These are phyloP conservation scores for Hordeum vulgare DNA, from an alignment of 176 grass and related monocot species.

Conservation along the genomic window DNA sequence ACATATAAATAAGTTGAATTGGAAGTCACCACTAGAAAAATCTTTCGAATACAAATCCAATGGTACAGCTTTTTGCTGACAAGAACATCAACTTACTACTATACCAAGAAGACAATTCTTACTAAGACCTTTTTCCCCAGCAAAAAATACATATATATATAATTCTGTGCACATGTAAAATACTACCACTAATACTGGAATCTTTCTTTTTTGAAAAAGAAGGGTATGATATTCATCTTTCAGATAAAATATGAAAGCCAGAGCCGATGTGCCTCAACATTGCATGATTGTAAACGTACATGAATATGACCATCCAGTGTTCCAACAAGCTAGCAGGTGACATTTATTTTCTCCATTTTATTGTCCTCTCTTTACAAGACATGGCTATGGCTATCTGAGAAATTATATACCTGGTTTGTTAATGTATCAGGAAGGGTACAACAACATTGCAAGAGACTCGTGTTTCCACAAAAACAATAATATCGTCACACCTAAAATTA, in stretches of 20 bases:
- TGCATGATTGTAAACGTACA: background rate
- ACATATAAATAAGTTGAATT: too few species aligned
- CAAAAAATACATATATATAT: too few species aligned
- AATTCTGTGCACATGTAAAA: background rate
- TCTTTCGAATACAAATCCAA: too few species aligned
- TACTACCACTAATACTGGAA: background rate
- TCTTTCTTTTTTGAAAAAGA: background rate
- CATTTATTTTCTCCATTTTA: slow-evolving; percentile 3
- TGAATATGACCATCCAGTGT: background rate
- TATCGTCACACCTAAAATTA: slow-evolving; percentile 12
- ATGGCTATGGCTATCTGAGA: slow-evolving; percentile 27
- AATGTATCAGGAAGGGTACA: slow-evolving; percentile 11
- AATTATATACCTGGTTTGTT: slow-evolving; percentile 32
- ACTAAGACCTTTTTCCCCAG: too few species aligned
- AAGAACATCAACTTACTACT: too few species aligned
- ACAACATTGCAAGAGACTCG: background rate
- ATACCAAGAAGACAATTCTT: background rate
- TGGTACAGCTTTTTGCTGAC: too few species aligned
- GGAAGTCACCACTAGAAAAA: too few species aligned
- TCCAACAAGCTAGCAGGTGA: slow-evolving; percentile 3
- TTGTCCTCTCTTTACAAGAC: slow-evolving; percentile 35
- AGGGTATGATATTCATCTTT: background rate
- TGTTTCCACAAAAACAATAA: slow-evolving; percentile 7
- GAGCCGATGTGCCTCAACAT: background rate
- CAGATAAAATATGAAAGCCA: background rate